Evolutionary conservation across 1,284 basidiomycete species (phyloP).

Genomic region (Apiotrichum siamense): DNA sequence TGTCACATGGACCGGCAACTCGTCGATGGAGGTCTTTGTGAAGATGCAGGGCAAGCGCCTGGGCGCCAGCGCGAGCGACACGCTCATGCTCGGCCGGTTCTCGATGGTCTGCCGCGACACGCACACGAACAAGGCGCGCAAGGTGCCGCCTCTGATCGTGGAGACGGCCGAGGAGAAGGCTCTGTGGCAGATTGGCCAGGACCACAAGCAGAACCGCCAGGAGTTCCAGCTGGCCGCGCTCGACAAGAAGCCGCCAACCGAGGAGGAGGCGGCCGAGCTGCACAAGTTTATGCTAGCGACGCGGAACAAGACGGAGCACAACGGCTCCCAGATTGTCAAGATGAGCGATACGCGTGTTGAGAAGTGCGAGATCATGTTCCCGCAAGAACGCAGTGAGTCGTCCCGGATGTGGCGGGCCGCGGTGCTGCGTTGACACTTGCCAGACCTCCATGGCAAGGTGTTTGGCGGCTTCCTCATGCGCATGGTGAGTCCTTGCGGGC

Average conservation of each 20-base stretch:
- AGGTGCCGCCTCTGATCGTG: slow-evolving; percentile 61
- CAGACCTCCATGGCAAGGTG: slow-evolving; percentile 73
- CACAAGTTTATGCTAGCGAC: slow-evolving; percentile 63
- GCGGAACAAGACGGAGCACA: slow-evolving; percentile 19
- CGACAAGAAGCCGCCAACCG: slow-evolving; percentile 64
- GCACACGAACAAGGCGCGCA: slow-evolving; percentile 57
- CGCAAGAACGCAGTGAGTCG: slow-evolving; percentile 77
- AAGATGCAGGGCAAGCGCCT: slow-evolving; percentile 63
- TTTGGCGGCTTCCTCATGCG: slow-evolving; percentile 66
- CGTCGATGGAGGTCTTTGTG: slow-evolving; percentile 74
- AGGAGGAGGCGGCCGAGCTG: slow-evolving; percentile 59
- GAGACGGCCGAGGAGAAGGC: slow-evolving; percentile 59
- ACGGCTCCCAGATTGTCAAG: slow-evolving; percentile 36
- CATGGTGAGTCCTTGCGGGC: slow-evolving; percentile 49
- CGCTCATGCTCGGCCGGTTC: slow-evolving; percentile 55
- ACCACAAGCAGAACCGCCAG: slow-evolving; percentile 56
- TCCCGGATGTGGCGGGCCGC: too few relatives aligned
- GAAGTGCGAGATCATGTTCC: slow-evolving; percentile 61
- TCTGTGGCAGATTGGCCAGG: slow-evolving; percentile 62
- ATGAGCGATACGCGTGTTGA: slow-evolving; percentile 42
- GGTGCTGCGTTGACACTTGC: too few relatives aligned
- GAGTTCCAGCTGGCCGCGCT: slow-evolving; percentile 56
- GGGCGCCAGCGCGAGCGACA: slow-evolving; percentile 55
- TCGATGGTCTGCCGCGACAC: slow-evolving; percentile 77
- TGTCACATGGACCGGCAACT: slow-evolving; percentile 68